Percentiles rank a stretch among this genome's conserved stretches.
These are phyloP conservation scores for Dactylonectria estremocensis DNA, from an alignment of 2,329 filamentous ascomycete genomes.

Conservation along the genomic window DNA sequence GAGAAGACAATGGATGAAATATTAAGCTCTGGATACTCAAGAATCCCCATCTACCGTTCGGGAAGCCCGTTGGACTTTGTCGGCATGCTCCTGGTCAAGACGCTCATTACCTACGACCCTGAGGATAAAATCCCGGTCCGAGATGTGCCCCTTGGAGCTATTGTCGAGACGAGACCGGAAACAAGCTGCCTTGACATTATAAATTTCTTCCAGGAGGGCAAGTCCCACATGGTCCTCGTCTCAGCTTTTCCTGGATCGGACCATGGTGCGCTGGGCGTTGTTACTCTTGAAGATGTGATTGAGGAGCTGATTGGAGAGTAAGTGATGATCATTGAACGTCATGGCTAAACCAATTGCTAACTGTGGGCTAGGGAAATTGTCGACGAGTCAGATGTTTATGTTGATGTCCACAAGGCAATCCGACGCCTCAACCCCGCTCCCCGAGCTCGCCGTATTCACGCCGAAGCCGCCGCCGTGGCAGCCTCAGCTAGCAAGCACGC, in stretches of 20 bases:
- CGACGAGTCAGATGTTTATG: conserved; percentile 97
- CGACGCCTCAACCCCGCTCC: conserved; percentile 89
- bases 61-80: conserved; percentile 91
- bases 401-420: conserved; percentile 98
- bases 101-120: conserved; percentile 97
- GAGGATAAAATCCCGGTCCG: conserved; percentile 90
- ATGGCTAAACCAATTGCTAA: conserved; percentile 28
- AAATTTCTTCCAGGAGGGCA: conserved; percentile 99
- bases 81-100: conserved; percentile 98
- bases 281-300: conserved; percentile 97
- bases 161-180: conserved; percentile 94
- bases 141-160: conserved; percentile 92
- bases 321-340: conserved; percentile 54
- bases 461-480: conserved; percentile 51
- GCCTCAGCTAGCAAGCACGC: conserved; percentile 51
- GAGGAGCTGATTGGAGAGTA: conserved; percentile 98
- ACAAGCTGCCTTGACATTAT: conserved; percentile 98
- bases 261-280: conserved; percentile 90
- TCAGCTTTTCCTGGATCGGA: conserved; percentile 93
- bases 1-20: conserved; percentile 96
- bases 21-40: conserved; percentile 92
- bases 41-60: conserved; percentile 93
- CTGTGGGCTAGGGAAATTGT: conserved; percentile 84
- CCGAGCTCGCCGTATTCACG: conserved; percentile 72
- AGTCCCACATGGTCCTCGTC: conserved; percentile 98